Conservation (phyloP, 2,329 filamentous ascomycete genomes). For the Biscogniauxia sp. region DNA sequence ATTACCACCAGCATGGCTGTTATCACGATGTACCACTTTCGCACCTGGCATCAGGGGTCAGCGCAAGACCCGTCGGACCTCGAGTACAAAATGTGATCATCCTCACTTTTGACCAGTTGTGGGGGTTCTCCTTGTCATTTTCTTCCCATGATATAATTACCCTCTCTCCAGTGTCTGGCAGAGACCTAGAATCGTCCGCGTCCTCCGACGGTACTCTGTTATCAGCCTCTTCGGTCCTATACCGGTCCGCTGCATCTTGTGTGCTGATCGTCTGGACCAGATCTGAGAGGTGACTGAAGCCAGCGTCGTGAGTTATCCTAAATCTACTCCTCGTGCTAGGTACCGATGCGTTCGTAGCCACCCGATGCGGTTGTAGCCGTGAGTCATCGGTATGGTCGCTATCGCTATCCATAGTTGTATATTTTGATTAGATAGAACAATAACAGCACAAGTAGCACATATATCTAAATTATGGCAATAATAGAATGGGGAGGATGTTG, state of each 20-base stretch:
- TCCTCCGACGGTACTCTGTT: conserved; percentile 25
- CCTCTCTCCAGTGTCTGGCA: conserved; percentile 23
- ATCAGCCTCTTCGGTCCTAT: conserved; percentile 42
- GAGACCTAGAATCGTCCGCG: conserved; percentile 11
- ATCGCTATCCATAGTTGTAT: neutral
- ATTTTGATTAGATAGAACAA: conserved; percentile 6
- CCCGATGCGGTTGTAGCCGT: conserved; percentile 7
- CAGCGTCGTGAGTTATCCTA: conserved; percentile 12
- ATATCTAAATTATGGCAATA: neutral
- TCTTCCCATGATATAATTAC: conserved; percentile 45
- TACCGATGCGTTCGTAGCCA: conserved; percentile 11
- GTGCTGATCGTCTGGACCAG: conserved; percentile 34
- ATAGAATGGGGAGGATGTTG: neutral
- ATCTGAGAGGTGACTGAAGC: conserved; percentile 11
- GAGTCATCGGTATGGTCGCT: neutral
- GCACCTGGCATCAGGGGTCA: conserved; percentile 37
- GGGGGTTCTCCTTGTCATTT: conserved; percentile 50
- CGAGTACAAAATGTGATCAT: neutral
- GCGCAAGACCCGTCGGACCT: conserved; percentile 1
- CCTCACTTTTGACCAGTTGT: conserved; percentile 47
- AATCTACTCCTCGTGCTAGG: conserved; percentile 1
- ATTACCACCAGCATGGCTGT: conserved; percentile 59
- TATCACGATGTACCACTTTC: conserved; percentile 54
- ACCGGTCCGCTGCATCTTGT: conserved; percentile 40
- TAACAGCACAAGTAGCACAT: neutral